Percentiles rank a stretch among this genome's conserved stretches.
These are phyloP conservation scores for Aspergillus flavus DNA, from an alignment of 2,329 filamentous ascomycete genomes.

Conservation along the genomic window DNA sequence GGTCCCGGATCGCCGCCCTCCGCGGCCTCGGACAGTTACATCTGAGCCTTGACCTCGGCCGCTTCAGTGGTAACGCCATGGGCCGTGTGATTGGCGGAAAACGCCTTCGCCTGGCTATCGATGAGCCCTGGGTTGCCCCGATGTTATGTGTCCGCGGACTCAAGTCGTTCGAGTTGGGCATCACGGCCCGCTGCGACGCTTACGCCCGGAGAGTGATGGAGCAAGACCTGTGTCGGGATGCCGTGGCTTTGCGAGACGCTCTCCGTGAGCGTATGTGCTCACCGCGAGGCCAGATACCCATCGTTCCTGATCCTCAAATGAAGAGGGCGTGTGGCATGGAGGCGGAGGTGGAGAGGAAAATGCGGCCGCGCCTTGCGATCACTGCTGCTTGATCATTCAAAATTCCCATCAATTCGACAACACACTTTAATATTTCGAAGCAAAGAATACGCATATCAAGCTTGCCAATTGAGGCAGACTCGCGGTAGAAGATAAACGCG, in stretches of 20 bases:
- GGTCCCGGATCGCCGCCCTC: constrained; percentile 27
- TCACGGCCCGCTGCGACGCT: constrained; percentile 37
- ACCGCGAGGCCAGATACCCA: constrained; percentile 2
- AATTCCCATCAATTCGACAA: neutral
- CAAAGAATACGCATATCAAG: neutral
- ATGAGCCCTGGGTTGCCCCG: constrained; percentile 34
- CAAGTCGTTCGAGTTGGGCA: constrained; percentile 34
- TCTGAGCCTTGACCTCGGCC: constrained; percentile 35
- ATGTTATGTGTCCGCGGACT: constrained; percentile 33
- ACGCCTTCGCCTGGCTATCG: constrained; percentile 27
- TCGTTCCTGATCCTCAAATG: constrained; percentile 9
- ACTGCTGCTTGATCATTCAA: constrained; percentile 28
- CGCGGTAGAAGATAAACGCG: no score
- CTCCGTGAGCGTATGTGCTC: constrained; percentile 30
- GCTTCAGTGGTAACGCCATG: constrained; percentile 26
- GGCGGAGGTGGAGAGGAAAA: neutral
- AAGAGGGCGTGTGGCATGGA: constrained; percentile 7
- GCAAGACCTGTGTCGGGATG: constrained; percentile 29
- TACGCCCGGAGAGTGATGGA: constrained; percentile 31
- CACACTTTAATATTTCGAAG: neutral
- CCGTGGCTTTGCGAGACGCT: constrained; percentile 28
- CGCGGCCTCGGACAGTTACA: constrained; percentile 22
- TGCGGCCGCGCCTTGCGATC: constrained; percentile 29
- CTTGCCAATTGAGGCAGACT: neutral
- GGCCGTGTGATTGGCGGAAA: constrained; percentile 24